Conservation (phyloP, 2,329 filamentous ascomycete genomes). For the Stachybotrys elegans region DNA sequence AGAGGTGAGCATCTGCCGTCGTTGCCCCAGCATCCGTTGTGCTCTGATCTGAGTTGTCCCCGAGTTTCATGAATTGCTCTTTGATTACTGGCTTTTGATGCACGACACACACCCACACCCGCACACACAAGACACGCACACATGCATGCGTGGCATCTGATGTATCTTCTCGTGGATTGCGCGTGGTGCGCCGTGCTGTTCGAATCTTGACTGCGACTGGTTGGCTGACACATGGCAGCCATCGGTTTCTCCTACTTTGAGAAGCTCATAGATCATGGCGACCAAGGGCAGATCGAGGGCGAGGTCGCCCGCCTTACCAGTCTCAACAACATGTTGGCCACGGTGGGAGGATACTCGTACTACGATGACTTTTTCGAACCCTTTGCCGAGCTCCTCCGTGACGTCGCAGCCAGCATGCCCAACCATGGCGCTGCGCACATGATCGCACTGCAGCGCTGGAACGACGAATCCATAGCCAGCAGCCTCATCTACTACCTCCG, state of each 20-base stretch:
- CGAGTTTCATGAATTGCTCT: too few relatives aligned
- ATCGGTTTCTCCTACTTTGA: conserved; percentile 94
- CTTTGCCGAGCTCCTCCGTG: conserved; percentile 62
- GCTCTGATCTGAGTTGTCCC: conserved; percentile 11
- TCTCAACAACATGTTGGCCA: conserved; percentile 65
- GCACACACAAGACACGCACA: too few relatives aligned
- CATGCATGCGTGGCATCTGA: conserved; percentile 6
- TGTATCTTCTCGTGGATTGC: background rate
- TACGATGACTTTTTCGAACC: conserved; percentile 81
- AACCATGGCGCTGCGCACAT: conserved; percentile 52
- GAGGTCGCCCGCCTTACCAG: conserved; percentile 70
- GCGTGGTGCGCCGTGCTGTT: too few relatives aligned
- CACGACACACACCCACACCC: too few relatives aligned
- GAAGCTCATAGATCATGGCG: conserved; percentile 64
- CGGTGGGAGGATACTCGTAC: conserved; percentile 64
- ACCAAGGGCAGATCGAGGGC: conserved; percentile 58
- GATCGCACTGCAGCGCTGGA: conserved; percentile 64
- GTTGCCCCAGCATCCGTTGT: background rate
- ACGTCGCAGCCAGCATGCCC: conserved; percentile 54
- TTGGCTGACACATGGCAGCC: conserved; percentile 52
- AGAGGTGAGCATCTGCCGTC: conserved; percentile 63
- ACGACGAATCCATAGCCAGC: conserved; percentile 61
- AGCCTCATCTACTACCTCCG: conserved; percentile 81
- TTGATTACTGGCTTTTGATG: too few relatives aligned
- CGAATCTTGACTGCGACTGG: too few relatives aligned